Evolutionary conservation across 495 filamentous ascomycete genomes (phyloP), one percentile per base, ranked within the genome.

Genomic region (Aspergillus bridgeri): DNA sequence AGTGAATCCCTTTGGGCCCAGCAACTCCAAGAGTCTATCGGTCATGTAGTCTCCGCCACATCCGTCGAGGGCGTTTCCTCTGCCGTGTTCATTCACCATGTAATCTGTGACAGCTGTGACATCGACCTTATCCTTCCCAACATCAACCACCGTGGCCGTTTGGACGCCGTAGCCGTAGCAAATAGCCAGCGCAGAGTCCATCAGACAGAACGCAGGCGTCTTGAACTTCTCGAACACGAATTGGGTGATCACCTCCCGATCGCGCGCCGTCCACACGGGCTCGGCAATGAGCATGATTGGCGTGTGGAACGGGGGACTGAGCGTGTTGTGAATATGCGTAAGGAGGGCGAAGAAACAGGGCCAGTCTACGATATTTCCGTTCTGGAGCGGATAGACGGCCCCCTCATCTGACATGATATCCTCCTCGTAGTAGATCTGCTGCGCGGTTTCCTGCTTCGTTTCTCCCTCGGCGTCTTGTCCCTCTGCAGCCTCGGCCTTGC

Each of bases 221-320:
- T 94, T 96, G 69, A 96, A 96, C 72, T 92, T 92, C 72, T 98
- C 94, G 62, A 98, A 98, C 60, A 97, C 82, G 74, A 96, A 98
- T 56, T 90, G 89, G 5, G 92, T 87, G 42, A 98, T 82, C 11
- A 76, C 76, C 71, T 96, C 91, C 64, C 86, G 86, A 69, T 96
- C 90, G 48, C 86, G 83, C 5, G 85, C 80, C 9, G 90, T 90
- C 90, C 95, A 98, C 48, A 84, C 83, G 0, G 94, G 94, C 49
- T 94, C 86, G 15, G 86, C 75, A 66, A 98, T 87, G 54, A 98
- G 80, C 60, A 98, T 76, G 62, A 98, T 89, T 2, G 94, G 92
- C 0, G 92, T 97, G 73, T 98, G 94, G 68, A 97, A 91, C 1
- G 90, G 89, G 11, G 90, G 91, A 51, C 89, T 91, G 54, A 98